Evolutionary conservation across 495 filamentous ascomycete species (phyloP), one percentile per base, ranked within the genome.

Genomic region (Cairneyella variabilis): DNA sequence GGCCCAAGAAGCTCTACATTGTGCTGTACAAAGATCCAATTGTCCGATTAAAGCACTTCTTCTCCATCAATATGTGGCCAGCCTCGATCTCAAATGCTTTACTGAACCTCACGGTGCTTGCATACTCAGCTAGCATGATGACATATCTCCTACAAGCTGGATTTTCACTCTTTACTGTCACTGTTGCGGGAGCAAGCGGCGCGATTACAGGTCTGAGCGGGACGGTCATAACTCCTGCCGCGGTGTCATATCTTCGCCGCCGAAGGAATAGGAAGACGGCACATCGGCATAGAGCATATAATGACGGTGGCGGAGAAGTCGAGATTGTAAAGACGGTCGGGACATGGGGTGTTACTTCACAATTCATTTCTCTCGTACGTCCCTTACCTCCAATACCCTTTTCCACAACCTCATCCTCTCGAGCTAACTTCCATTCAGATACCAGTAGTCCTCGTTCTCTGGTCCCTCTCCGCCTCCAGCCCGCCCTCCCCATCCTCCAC

Each of bases 41-140:
- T 20, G 34, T 50, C 14, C 42, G 50, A 8, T 30, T 58, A 36
- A 53, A 37, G 30, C 56, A 58, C 22, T 79, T 75, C 45, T 60
- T 74, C 12, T 46, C 56, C 20, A 72, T 67, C 36, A 58, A 62
- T 0, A 71, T 76, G 27, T 80, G 75, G 58, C 52, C 78, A 1
- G 72, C 80, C 0, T 83, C 80, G 0, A 68, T 84, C 17, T 61
- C 79, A 0, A 54, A 75, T 0, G 71, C 77, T n/a, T 57, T 83
- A 0, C 66, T 83, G 6, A 82, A 83, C 50, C 63, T 84, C 20
- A 83, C 79, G 0, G 79, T 83, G 0, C 69, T 84, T 3, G 74
- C 71, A 12, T 84, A 83, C 48, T 72, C 75, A 0, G 69, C 74
- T 3, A 79, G 76, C 34, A 78, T 84, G 74, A 66, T 82, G 48